phyloP scores from a whole-genome alignment of 495 filamentous ascomycete species.

The Penicillium macrosclerotiorum region DNA sequence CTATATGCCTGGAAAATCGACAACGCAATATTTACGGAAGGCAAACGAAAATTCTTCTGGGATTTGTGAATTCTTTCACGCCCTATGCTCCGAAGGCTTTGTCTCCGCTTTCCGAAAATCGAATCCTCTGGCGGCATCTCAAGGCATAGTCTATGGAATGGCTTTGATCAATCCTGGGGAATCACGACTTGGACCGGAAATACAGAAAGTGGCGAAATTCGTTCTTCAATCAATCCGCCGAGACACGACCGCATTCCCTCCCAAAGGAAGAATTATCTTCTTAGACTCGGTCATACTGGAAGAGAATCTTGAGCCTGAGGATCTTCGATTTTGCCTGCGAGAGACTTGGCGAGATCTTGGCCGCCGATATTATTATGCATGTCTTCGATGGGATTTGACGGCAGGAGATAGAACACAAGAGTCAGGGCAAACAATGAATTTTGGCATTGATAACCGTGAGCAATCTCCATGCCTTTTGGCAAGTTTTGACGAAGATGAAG shows the following conservation, averaged over 20 bases:
- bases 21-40: neutral
- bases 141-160: constrained; percentile 20
- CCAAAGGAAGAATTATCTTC: constrained; percentile 34
- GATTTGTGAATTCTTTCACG: constrained; percentile 17
- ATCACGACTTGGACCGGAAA: constrained; percentile 21
- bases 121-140: constrained; percentile 20
- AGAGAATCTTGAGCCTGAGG: constrained; percentile 9
- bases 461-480: constrained; percentile 1
- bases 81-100: constrained; percentile 9
- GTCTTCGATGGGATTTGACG: constrained; percentile 25
- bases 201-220: constrained; percentile 20
- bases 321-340: constrained; percentile 25
- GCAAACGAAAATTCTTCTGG: neutral
- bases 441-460: neutral
- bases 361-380: constrained; percentile 34
- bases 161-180: constrained; percentile 15
- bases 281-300: constrained; percentile 26
- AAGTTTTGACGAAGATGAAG: constrained; percentile 17
- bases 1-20: constrained; percentile 12
- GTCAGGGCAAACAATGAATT: too few species aligned
- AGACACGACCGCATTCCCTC: neutral
- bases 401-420: too few species aligned
- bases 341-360: constrained; percentile 33
- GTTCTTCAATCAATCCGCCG: constrained; percentile 11
- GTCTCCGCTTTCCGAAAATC: constrained; percentile 12